Percentiles rank a stretch among this genome's conserved stretches.
These are phyloP conservation scores for Lentinula aciculospora DNA, from an alignment of 768 basidiomycete genomes.

Conservation along the genomic window DNA sequence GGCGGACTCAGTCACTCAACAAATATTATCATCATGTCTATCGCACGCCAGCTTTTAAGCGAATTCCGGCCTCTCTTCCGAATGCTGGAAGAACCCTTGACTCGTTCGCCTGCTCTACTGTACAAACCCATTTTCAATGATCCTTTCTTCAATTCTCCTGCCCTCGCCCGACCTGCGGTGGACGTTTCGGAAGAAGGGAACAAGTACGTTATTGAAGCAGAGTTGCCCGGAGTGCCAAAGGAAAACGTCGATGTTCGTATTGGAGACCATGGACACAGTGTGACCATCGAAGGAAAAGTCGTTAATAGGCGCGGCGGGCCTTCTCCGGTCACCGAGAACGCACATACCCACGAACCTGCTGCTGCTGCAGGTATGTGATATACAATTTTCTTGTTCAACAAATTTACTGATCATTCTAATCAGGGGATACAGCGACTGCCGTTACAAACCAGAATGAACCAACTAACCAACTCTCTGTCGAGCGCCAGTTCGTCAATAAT, in stretches of 20 bases:
- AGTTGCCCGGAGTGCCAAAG: slow-evolving; percentile 74
- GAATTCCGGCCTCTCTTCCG: slow-evolving; percentile 76
- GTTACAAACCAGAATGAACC: slow-evolving; percentile 18
- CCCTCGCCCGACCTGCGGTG: slow-evolving; percentile 45
- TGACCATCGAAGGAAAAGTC: slow-evolving; percentile 69
- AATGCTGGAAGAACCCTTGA: slow-evolving; percentile 67
- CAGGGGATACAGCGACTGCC: slow-evolving; percentile 5
- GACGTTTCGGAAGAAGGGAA: slow-evolving; percentile 65
- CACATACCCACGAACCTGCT: slow-evolving; percentile 9
- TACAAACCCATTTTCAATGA: slow-evolving; percentile 41
- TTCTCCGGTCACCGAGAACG: slow-evolving; percentile 15
- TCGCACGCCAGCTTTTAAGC: slow-evolving; percentile 56
- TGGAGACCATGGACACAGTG: slow-evolving; percentile 62
- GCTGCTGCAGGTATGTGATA: slow-evolving; percentile 23
- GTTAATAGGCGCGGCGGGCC: slow-evolving; percentile 20
- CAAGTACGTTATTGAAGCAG: slow-evolving; percentile 67
- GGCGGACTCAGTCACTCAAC: background rate
- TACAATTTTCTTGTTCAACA: background rate
- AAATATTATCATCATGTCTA: slow-evolving; percentile 41
- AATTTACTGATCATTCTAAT: background rate
- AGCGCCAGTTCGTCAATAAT: slow-evolving; percentile 54
- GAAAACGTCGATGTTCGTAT: slow-evolving; percentile 69
- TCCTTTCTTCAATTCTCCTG: slow-evolving; percentile 34
- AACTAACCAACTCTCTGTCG: slow-evolving; percentile 47
- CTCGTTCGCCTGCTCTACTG: slow-evolving; percentile 26